Evolutionary conservation across 2,329 filamentous ascomycete species (phyloP), one percentile per base, ranked within the genome.

Genomic region (Cryphonectria parasitica): DNA sequence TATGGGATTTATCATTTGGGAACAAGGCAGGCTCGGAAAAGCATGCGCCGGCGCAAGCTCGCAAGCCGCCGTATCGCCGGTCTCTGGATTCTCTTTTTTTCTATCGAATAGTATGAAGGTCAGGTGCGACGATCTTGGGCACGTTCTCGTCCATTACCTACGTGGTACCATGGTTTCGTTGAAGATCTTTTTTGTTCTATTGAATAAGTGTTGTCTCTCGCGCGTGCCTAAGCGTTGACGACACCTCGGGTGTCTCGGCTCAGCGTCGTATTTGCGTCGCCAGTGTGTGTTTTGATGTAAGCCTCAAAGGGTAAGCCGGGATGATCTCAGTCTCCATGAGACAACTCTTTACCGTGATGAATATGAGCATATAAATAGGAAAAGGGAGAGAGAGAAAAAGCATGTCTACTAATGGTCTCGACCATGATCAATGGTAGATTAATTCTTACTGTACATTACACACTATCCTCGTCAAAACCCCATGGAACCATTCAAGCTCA

Each of bases 401-500:
- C 34, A n/a, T n/a, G n/a, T 34, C 36, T 39, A 2, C 36, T 39
- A 4, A 39, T 39, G 49, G 5, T 22, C 10, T 13, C 5, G 3
- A 22, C 8, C n/a, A 54, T 15, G 1, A 28, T 34, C 56, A 36
- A 54, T 22, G 17, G 22, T 15, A 34, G 15, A 3, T 13, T 39
- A 0, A 39, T 39, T 13, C 1, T 39, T 39, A 39, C 36, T 39
- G 15, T 28, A n/a, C 54, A 28, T 31, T 19, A 19, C 3, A 58
- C 5, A 34, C 13, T 8, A 66, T 25, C 2, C 34, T 31, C 49
- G 62, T 28, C 31, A 52, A n/a, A 28, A 69, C 66, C 66, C 39
- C 39, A 73, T 71, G 71, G 63, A 73, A 11, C 60, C 72, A 65
- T 71, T 71, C 54, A 73, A 66, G 22, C 39, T 69, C 10, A 60